Conservation (phyloP, 371 early-diverging fungal species). For the Blakeslea trispora region DNA sequence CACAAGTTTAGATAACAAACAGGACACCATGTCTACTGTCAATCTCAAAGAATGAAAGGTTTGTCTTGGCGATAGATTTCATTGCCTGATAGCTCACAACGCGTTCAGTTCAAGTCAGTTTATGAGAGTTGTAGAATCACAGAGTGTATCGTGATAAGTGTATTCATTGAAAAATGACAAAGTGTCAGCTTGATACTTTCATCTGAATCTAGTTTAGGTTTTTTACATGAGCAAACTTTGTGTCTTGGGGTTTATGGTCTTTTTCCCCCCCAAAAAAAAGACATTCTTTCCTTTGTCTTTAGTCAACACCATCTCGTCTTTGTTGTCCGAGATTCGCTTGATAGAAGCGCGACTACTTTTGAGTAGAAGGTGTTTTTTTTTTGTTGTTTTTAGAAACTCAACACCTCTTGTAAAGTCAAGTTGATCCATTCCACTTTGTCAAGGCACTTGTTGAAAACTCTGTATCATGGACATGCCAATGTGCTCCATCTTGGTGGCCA, state of each 20-base stretch:
- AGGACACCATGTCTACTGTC: constrained; percentile 92
- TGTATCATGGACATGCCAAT: constrained; percentile 96
- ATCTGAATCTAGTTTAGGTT: constrained; percentile 93
- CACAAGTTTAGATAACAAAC: constrained; percentile 94
- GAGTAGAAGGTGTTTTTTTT: constrained; percentile 47
- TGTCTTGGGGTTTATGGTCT: constrained; percentile 65
- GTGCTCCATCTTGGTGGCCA: too few species aligned
- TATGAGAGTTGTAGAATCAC: constrained; percentile 71
- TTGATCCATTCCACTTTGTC: constrained; percentile 95
- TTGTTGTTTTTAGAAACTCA: constrained; percentile 74
- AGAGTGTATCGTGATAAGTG: constrained; percentile 74
- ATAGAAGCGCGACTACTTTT: constrained; percentile 15
- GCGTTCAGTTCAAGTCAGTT: constrained; percentile 61
- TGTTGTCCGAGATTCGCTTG: too few species aligned
- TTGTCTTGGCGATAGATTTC: constrained; percentile 90
- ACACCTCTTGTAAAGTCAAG: constrained; percentile 75
- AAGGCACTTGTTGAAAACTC: constrained; percentile 98
- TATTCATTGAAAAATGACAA: constrained; percentile 97
- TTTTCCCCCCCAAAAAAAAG: constrained; percentile 15
- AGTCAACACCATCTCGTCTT: too few species aligned
- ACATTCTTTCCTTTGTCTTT: constrained; percentile 51
- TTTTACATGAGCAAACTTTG: constrained; percentile 92
- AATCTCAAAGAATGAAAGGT: constrained; percentile 90
- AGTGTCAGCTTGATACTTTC: constrained; percentile 92
- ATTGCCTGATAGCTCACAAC: constrained; percentile 89